phyloP scores from a whole-genome alignment of 2,329 filamentous ascomycete genomes.

The Endoconidiophora laricicola region DNA sequence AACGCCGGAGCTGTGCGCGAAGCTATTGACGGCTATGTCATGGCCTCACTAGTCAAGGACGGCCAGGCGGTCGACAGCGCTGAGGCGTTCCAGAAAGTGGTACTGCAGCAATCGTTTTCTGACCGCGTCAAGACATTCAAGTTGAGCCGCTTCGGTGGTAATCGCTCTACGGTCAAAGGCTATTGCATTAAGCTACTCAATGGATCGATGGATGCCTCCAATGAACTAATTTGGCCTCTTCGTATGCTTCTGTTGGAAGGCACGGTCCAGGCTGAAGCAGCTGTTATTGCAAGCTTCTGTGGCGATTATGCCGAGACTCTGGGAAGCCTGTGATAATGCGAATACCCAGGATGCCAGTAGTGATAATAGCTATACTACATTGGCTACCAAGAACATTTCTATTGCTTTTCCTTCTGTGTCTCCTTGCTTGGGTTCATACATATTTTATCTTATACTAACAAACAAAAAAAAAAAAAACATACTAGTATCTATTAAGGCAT shows the following conservation, averaged over 20 bases:
- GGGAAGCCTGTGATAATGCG: neutral
- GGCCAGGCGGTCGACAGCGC: neutral
- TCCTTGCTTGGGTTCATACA: too few species aligned
- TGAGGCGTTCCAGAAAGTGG: neutral
- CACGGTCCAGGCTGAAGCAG: neutral
- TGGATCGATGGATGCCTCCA: neutral
- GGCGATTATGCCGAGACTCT: conserved; percentile 6
- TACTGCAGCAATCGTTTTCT: neutral
- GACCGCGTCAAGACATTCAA: conserved; percentile 3
- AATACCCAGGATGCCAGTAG: too few species aligned
- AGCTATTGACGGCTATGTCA: conserved; percentile 9
- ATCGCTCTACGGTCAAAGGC: neutral
- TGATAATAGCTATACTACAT: too few species aligned
- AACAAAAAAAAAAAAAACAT: too few species aligned
- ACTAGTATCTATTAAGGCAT: too few species aligned
- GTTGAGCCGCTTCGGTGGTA: conserved; percentile 3
- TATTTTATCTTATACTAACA: too few species aligned
- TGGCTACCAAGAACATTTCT: too few species aligned
- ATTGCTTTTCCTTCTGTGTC: too few species aligned
- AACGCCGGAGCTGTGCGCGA: neutral
- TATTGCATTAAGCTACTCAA: conserved; percentile 1
- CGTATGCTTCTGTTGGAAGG: neutral
- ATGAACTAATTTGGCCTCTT: conserved; percentile 4
- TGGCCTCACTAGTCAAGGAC: neutral
- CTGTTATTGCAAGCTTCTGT: conserved; percentile 5